Base-by-base conservation (phyloP, 495 filamentous ascomycete species). In the Penicillium desertorum region DNA sequence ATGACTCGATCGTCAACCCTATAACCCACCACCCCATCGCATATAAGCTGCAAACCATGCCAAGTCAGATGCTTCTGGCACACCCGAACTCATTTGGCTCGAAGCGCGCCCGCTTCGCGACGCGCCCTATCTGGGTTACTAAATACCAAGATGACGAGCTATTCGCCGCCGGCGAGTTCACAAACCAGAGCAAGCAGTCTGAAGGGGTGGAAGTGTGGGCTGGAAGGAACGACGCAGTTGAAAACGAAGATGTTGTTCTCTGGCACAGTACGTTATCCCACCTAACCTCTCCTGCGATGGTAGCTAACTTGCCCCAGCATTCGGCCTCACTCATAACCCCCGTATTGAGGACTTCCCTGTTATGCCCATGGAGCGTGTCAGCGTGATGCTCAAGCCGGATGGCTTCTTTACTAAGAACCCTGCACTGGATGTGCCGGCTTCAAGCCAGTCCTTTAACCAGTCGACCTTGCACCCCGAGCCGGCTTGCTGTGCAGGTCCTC, bases 121-220 rank as follows among this genome's bases (percentile, higher is more conserved):
- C 90, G 58, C 85, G 87, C 54, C 86, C 88, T 44, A 79, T 97
- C 56, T 97, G 92, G 77, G 86, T 95, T 1, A 92, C 89, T 1
- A 81, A 81, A 32, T 89, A 96, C 69, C 78, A 74, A 23, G 92
- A 96, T 49, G 84, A 79, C 16, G 92, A 97, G 76, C 74, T 96
- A 9, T 96, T 82, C 65, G 85, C 92, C 0, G 90, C 84, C 0
- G 92, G 92, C 1, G 82, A 87, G 63, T 96, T 92, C 71, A 96
- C 92, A 2, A 96, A 95, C 67, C 92, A 96, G 74, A 86, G 82
- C 43, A 78, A 86, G 50, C 79, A 81, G 8, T 88, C 86, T 0
- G 65, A 77, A 12, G 72, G 72, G 0, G 69, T 77, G 2, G 69
- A 74, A 45, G 64, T 67, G 29, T 76, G 73, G 75, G 71, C 72